Evolutionary conservation across 1,139 yeast genomes (phyloP), one percentile per base, ranked within the genome.

Genomic region (Torulaspora pretoriensis): DNA sequence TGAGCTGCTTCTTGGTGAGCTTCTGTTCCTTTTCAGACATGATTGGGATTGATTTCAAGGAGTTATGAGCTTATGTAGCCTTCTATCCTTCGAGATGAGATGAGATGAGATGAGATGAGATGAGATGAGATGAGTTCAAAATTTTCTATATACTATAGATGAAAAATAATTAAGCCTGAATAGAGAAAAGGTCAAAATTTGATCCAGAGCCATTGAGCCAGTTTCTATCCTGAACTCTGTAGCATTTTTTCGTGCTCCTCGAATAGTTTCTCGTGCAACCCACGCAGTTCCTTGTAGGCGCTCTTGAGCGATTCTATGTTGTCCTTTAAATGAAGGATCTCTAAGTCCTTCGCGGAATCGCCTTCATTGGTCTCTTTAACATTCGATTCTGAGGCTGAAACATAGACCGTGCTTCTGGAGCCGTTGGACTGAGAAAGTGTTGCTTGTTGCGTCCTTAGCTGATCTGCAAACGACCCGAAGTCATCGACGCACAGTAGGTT

Each of bases 1-100:
- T 86, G 48, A 74, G 72, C 65, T 87, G 87, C 61, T 86, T 86
- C 72, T 87, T 87, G 8, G 92, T 82, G 32, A 86, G 71, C 63
- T 80, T 80, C 49, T 49, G 51, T 13, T 49, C 54, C 17, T 33
- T 42, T 31, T 38, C 46, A 9, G 44, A 34, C 47, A 44, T 44
- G 40, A n/a, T 26, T 4, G 14, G 17, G 16, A 19, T 8, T 19
- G 22, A 6, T 10, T 12, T 13, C 8, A 9, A 9, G 23, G 22
- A 6, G 28, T 9, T 2, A 12, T 12, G 23, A 16, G 23, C 19
- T 36, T 4, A 7, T 28, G 31, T 24, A 13, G 30, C 24, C 16
- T 24, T 38, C 24, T 28, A 12, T 12, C 22, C 22, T 34, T 23
- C 8, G 19, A 28, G 25, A 24, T 38, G 35, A 8, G 40, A 48